A percentile compares a stretch with the other conserved stretches of the same genome.
Conservation (phyloP, 148 eudicot species). For the Vaccinium vitisidaea region DNA sequence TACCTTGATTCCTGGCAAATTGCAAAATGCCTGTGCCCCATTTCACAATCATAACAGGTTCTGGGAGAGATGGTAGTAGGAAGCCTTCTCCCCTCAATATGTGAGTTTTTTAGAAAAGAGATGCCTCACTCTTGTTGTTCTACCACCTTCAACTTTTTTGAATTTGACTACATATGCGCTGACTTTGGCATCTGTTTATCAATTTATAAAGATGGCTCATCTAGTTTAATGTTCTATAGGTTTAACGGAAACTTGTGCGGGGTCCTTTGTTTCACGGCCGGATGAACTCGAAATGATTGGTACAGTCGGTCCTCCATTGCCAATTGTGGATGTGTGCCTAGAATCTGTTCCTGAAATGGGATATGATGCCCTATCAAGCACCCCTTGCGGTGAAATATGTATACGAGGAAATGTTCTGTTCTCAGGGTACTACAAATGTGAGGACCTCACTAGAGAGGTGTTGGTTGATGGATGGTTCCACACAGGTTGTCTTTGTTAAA, state of each 20-base stretch:
- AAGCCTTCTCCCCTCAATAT: not conserved
- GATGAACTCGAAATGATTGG: constrained; percentile 74
- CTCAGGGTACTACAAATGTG: constrained; percentile 78
- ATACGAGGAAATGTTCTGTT: constrained; percentile 71
- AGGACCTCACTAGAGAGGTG: constrained; percentile 80
- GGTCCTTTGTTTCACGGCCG: constrained; percentile 67
- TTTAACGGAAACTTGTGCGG: constrained; percentile 93
- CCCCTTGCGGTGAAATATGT: constrained; percentile 90
- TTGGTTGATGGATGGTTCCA: constrained; percentile 88
- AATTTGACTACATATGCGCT: not conserved
- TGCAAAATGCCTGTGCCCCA: too few species aligned
- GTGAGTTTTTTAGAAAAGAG: not conserved
- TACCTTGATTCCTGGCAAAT: too few species aligned
- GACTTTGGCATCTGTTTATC: not conserved
- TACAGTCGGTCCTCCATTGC: constrained; percentile 92
- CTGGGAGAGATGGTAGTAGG: too few species aligned
- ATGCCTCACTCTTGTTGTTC: not conserved
- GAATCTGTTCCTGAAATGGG: constrained; percentile 96
- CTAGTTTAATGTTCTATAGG: constrained; percentile 37
- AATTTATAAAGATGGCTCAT: not conserved
- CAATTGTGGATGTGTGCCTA: constrained; percentile 76
- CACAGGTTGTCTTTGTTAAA: constrained; percentile 52
- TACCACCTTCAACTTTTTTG: not conserved
- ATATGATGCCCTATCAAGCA: constrained; percentile 74
- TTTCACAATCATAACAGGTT: too few species aligned